Evolutionary conservation across 1,284 basidiomycete species (phyloP).

Genomic region (Xanthoconium separans): DNA sequence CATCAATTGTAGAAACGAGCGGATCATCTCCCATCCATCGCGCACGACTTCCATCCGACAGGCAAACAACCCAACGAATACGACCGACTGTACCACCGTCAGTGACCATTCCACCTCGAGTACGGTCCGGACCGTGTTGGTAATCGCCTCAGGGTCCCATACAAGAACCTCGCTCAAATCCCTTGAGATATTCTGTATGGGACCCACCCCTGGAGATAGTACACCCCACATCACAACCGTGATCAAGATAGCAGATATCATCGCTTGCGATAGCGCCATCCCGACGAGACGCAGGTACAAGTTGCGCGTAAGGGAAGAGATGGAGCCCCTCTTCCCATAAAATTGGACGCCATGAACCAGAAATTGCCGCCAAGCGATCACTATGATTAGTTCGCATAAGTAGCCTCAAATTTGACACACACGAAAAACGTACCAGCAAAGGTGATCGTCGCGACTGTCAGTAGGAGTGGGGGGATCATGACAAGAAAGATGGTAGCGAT

Average conservation of each 20-base stretch:
- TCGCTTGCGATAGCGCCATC: conserved; percentile 38
- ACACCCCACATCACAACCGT: conserved; percentile 14
- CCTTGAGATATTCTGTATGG: conserved; percentile 17
- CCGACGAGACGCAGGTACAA: conserved; percentile 45
- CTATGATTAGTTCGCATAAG: conserved; percentile 8
- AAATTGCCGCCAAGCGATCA: conserved; percentile 31
- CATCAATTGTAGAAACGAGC: neutral
- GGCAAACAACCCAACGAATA: conserved; percentile 41
- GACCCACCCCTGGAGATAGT: conserved; percentile 22
- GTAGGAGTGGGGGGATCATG: conserved; percentile 54
- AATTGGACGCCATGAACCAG: conserved; percentile 30
- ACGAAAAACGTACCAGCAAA: conserved; percentile 39
- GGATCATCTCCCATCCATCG: conserved; percentile 7
- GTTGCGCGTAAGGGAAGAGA: conserved; percentile 30
- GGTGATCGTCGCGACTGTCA: conserved; percentile 43
- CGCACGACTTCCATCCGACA: conserved; percentile 22
- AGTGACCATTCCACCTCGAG: conserved; percentile 41
- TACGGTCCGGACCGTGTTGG: conserved; percentile 24
- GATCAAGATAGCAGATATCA: conserved; percentile 24
- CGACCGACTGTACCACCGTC: conserved; percentile 37
- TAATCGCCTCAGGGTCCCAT: conserved; percentile 14
- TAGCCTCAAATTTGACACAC: neutral
- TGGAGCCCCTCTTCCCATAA: conserved; percentile 19
- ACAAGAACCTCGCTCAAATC: conserved; percentile 14
- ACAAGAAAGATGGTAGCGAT: conserved; percentile 51